A percentile compares a stretch with the other conserved stretches of the same genome.
Evolutionary conservation across 805 yeast species (phyloP).

Genomic region (Zygosaccharomyces pseudorouxii): DNA sequence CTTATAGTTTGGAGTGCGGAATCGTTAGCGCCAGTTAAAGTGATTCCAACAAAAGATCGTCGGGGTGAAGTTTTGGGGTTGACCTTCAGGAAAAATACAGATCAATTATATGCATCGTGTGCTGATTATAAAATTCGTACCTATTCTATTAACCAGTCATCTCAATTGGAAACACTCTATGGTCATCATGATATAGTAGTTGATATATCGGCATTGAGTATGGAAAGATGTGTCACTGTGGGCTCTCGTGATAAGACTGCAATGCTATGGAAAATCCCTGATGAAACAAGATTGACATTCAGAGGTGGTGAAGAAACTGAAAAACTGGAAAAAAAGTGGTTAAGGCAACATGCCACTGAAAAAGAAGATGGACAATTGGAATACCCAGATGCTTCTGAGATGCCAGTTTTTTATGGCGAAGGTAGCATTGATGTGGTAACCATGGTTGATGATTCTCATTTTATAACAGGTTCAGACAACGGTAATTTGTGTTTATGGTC

Average conservation of each 20-base stretch:
- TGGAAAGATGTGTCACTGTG: constrained; percentile 92
- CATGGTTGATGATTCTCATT: constrained; percentile 89
- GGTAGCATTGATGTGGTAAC: constrained; percentile 88
- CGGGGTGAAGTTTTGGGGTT: constrained; percentile 69
- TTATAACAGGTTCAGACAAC: constrained; percentile 92
- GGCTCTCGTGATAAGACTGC: constrained; percentile 95
- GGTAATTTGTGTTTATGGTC: constrained; percentile 92
- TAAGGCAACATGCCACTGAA: constrained; percentile 32
- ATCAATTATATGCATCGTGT: constrained; percentile 87
- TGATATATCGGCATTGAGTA: constrained; percentile 73
- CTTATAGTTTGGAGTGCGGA: constrained; percentile 84
- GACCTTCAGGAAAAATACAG: constrained; percentile 72
- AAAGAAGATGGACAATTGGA: constrained; percentile 31
- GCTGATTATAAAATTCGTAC: constrained; percentile 89
- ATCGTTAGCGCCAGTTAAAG: constrained; percentile 67
- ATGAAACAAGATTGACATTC: constrained; percentile 89
- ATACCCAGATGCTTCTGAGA: constrained; percentile 31
- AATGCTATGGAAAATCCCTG: constrained; percentile 94
- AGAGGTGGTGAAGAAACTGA: constrained; percentile 75
- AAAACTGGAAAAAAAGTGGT: constrained; percentile 37
- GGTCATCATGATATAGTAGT: constrained; percentile 92
- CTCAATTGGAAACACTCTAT: constrained; percentile 84
- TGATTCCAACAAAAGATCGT: constrained; percentile 67
- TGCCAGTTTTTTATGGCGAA: constrained; percentile 52
- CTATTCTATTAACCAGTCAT: constrained; percentile 75